phyloP scores from a whole-genome alignment of 257 asterid species.

The Lithospermum erythrorhizon region DNA sequence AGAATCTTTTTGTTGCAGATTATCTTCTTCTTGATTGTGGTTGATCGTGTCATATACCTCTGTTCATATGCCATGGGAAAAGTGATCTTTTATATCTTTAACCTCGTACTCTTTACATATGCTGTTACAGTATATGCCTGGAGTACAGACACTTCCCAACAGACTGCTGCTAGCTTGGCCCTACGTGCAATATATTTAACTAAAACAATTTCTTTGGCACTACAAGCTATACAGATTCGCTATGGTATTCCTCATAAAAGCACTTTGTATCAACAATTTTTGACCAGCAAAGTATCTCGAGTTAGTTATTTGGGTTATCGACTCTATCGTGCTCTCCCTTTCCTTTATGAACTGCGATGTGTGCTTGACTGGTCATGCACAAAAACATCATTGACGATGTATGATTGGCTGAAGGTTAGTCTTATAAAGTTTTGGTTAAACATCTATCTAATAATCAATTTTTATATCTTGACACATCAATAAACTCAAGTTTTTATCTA shows the following conservation, averaged over 20 bases:
- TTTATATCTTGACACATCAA: too few relatives aligned
- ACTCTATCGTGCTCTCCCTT: conserved; percentile 92
- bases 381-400: conserved; percentile 85
- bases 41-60: conserved; percentile 90
- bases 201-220: conserved; percentile 71
- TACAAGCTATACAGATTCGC: conserved; percentile 93
- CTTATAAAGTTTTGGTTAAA: conserved; percentile 8
- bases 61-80: conserved; percentile 86
- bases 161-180: conserved; percentile 77
- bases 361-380: conserved; percentile 99
- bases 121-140: conserved; percentile 79
- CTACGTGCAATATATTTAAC: conserved; percentile 88
- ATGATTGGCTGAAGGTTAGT: conserved; percentile 97
- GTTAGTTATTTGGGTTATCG: conserved; percentile 82
- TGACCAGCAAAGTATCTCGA: conserved; percentile 82
- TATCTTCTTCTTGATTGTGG: conserved; percentile 89
- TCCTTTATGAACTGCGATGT: conserved; percentile 89
- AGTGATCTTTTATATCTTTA: conserved; percentile 79
- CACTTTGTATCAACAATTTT: conserved; percentile 92
- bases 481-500: too few relatives aligned
- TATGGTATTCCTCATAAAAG: conserved; percentile 92
- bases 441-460: not conserved
- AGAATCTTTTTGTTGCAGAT: conserved; percentile 45
- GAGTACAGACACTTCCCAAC: conserved; percentile 62
- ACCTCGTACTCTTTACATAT: conserved; percentile 74